Evolutionary conservation across 768 basidiomycete genomes (phyloP).

Genomic region (Terana coerulea): DNA sequence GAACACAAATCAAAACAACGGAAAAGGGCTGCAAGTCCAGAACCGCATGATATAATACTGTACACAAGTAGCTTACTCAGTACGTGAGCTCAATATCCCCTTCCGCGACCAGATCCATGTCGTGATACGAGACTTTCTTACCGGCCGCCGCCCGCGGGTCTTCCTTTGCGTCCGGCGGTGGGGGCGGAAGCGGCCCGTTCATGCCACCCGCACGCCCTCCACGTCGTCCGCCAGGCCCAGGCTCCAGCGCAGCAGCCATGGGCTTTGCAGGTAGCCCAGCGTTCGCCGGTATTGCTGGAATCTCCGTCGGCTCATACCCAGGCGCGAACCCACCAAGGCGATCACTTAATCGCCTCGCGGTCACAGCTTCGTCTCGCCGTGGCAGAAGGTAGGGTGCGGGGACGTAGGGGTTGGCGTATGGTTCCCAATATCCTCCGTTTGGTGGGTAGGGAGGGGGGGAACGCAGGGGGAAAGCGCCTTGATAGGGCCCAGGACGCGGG

Average conservation of each 20-base stretch:
- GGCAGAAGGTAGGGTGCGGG: slow-evolving; percentile 37
- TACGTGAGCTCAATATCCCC: slow-evolving; percentile 42
- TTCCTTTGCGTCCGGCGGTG: slow-evolving; percentile 86
- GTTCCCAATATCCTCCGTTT: slow-evolving; percentile 41
- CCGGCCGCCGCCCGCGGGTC: slow-evolving; percentile 90
- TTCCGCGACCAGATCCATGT: slow-evolving; percentile 92
- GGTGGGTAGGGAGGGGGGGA: slow-evolving; percentile 35
- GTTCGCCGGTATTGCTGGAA: slow-evolving; percentile 45
- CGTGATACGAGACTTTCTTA: slow-evolving; percentile 89
- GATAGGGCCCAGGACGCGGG: slow-evolving; percentile 39
- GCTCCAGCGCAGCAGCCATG: slow-evolving; percentile 35
- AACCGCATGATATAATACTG: not conserved
- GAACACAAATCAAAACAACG: not conserved
- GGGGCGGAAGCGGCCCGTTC: slow-evolving; percentile 64
- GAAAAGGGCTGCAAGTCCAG: not conserved
- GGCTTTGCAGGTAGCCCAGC: slow-evolving; percentile 84
- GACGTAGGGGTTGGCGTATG: slow-evolving; percentile 39
- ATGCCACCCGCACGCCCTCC: slow-evolving; percentile 36
- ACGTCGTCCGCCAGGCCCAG: slow-evolving; percentile 43
- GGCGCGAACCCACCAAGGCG: slow-evolving; percentile 76
- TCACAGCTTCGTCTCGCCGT: slow-evolving; percentile 57
- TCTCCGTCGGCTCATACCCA: slow-evolving; percentile 37
- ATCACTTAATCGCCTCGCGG: slow-evolving; percentile 68
- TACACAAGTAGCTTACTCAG: slow-evolving; percentile 24
- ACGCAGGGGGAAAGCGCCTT: slow-evolving; percentile 37